Conservation (phyloP, 1,284 basidiomycete species). For the Ganoderma lingzhi region DNA sequence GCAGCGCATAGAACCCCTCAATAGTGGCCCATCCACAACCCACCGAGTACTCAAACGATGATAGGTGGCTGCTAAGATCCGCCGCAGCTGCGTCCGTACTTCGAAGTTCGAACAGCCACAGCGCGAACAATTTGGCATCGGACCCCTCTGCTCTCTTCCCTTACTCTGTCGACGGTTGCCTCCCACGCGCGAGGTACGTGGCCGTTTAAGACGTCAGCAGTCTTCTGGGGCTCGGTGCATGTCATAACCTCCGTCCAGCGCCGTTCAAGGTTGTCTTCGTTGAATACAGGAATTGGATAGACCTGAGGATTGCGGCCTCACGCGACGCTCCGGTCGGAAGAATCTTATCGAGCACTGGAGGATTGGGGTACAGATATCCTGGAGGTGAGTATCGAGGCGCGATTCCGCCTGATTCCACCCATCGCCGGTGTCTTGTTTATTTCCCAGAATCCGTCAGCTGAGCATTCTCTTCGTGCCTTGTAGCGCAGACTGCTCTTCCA, state of each 20-base stretch:
- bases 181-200: background rate
- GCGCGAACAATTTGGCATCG: background rate
- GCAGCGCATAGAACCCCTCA: background rate
- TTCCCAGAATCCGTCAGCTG: background rate
- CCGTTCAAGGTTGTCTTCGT: background rate
- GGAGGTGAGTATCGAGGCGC: background rate
- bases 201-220: background rate
- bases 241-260: background rate
- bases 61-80: background rate
- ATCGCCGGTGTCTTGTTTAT: background rate
- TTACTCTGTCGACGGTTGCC: background rate
- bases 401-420: background rate
- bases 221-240: background rate
- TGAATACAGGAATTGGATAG: background rate
- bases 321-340: background rate
- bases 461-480: background rate
- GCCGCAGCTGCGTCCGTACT: background rate
- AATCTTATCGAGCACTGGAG: background rate
- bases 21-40: background rate
- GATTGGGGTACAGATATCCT: background rate
- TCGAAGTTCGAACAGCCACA: background rate
- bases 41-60: background rate
- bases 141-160: background rate
- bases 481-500: background rate
- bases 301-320: background rate